Percentiles rank a stretch among this genome's conserved stretches.
Conservation (phyloP, 2,329 filamentous ascomycete genomes). For the Sclerotinia borealis region DNA sequence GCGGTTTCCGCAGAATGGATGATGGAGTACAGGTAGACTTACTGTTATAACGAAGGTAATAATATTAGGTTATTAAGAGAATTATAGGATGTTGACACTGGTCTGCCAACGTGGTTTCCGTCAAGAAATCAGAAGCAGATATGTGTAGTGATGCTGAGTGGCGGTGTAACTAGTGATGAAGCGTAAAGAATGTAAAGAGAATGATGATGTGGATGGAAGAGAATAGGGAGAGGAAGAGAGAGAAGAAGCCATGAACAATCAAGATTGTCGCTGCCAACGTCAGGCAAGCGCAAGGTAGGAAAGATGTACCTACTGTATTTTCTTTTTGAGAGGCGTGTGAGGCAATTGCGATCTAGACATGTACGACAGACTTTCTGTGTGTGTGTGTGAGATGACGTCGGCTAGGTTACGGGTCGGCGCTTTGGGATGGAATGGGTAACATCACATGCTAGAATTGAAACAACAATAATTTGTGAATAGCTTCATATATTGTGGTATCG, state of each 20-base stretch:
- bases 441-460: conserved; percentile 8
- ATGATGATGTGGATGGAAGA: neutral
- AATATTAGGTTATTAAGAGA: conserved; percentile 2
- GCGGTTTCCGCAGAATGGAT: neutral
- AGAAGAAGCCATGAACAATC: conserved; percentile 9
- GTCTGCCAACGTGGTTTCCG: conserved; percentile 15
- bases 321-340: conserved; percentile 1
- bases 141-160: conserved; percentile 6
- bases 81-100: conserved; percentile 10
- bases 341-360: conserved; percentile 15
- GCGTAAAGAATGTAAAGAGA: conserved; percentile 8
- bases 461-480: neutral
- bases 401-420: conserved; percentile 5
- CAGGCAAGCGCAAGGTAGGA: conserved; percentile 1
- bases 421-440: neutral
- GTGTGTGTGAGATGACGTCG: conserved; percentile 10
- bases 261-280: conserved; percentile 11
- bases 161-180: conserved; percentile 1
- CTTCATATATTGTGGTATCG: neutral
- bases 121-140: conserved; percentile 1
- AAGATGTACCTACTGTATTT: conserved; percentile 11
- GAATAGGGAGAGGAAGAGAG: neutral
- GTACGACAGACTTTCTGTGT: conserved; percentile 5
- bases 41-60: conserved; percentile 1
- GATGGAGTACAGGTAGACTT: neutral